Evolutionary conservation across 257 asterid genomes (phyloP), one percentile per base, ranked within the genome.

Genomic region (Ajuga chamaepitys): DNA sequence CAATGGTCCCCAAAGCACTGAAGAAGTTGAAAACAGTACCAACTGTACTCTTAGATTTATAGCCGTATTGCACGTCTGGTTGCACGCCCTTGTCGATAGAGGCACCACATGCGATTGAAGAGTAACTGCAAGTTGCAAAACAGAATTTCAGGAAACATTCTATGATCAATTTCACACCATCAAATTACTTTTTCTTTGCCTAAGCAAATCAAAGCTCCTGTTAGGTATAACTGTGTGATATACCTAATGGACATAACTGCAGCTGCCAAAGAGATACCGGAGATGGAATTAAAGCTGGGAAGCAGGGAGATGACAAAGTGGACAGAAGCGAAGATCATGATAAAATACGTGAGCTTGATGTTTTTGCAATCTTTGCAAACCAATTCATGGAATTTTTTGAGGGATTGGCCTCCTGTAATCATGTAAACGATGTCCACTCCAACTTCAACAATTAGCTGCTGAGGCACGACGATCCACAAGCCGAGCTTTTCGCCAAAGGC

Each of bases 61-160:
- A 87, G 4, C 91, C 89, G 16, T 89, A 89, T 2, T 87, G 62
- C 63, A 85, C 95, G 30, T 78, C 24, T 0, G 69, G 35, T 44
- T 76, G 81, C 59, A 81, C 91, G 2, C 97, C 95, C 41, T 79
- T 85, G 53, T 78, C 52, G 1, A 74, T 70, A 2, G 94, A 80
- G 26, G 89, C 95, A 28, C 1, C 82, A 83, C 97, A 89, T 4
- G 89, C 95, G 9, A 89, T 87, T 12, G 91, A 82, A 14, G 95
- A 87, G 74, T 89, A 89, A 67, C 97, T 87, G 40, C 58, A 62
- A 40, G 26, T 0, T 9, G 28, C 24, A 9, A 2, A 21, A 28
- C 16, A 50, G 8, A 21, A 24, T 30, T 30, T 21, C 8, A 25
- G 24, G 41, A n/a, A 20, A 12, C 9, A 38, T 21, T 59, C 52